Percentiles rank a stretch among this genome's conserved stretches.
Evolutionary conservation across 1,139 yeast genomes (phyloP).

Genomic region (Nadsonia commutata): DNA sequence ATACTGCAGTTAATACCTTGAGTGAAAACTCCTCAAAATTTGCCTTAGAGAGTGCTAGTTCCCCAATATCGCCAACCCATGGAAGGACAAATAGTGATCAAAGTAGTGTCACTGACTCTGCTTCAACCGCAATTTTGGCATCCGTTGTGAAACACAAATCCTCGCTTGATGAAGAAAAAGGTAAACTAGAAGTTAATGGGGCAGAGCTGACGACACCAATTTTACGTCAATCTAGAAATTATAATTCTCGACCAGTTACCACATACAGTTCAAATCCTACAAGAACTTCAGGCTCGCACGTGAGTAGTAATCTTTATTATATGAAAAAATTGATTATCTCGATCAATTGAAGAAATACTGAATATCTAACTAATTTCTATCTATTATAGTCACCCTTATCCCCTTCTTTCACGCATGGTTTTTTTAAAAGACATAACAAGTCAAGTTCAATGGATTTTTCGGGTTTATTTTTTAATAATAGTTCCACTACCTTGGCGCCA

Average conservation of each 20-base stretch:
- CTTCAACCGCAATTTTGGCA: too few relatives aligned
- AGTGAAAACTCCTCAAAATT: too few relatives aligned
- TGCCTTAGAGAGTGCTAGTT: too few relatives aligned
- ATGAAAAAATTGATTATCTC: too few relatives aligned
- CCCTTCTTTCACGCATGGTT: neutral
- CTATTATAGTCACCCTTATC: neutral
- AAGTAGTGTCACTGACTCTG: neutral
- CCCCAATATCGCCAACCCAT: neutral
- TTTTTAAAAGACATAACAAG: neutral
- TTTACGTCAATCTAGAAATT: neutral
- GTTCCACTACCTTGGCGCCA: neutral
- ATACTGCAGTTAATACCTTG: too few relatives aligned
- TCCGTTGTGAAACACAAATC: too few relatives aligned
- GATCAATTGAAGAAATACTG: too few relatives aligned
- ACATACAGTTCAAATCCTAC: neutral
- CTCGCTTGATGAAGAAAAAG: too few relatives aligned
- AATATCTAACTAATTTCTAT: neutral
- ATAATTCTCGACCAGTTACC: neutral
- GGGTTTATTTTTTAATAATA: neutral
- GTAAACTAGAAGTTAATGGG: too few relatives aligned
- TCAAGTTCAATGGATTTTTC: conserved; percentile 2
- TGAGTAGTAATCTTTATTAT: neutral
- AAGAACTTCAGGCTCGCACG: neutral
- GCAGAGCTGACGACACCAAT: too few relatives aligned
- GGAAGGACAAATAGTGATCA: neutral